Base-by-base conservation (phyloP, 2,329 filamentous ascomycete species). In the Colletotrichum karsti region DNA sequence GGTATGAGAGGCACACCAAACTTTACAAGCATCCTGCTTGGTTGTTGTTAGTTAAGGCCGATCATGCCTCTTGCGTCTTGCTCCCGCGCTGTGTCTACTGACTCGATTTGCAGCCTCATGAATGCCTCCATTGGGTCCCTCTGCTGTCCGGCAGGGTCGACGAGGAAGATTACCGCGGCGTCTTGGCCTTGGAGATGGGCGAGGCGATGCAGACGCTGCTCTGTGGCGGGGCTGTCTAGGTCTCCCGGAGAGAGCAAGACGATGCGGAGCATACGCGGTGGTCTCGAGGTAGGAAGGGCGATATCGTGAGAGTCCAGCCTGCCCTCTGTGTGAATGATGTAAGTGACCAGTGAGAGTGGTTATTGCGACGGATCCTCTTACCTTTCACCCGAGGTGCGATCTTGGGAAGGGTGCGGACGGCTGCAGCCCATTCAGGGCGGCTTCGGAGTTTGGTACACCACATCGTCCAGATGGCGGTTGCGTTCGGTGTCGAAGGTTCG, bases 31-130 rank as follows among this genome's bases (percentile, higher is more conserved):
- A 83, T 74, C 7, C 81, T 83, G 55, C 13, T 41, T 20, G 13
- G 12, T 9, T 20, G 15, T 20, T 20, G 46, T 51, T 37, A 67
- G 51, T 13, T 50, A 8, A 10, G 3, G 12, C 26, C 28, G 41
- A 2, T n/a, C 37, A 22, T n/a, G 37, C 7, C 4, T n/a, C 35
- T 33, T 5, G 9, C 8, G 15, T 35, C 9, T 15, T 24, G 33
- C 18, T 4, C 20, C n/a, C 13, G 35, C 18, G 15, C 30, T 50
- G 58, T 35, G 51, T 5, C 46, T 7, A 13, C 53, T 71, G 73
- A 86, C 83, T 81, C 74, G 54, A 82, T 75, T 57, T 88, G 84
- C 37, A 88, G 73, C 15, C 73, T 75, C 75, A 81, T 80, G 59
- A 84, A 79, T 1, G 73, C 57, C 28, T 75, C 72, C 72, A 80